Evolutionary conservation across 129 eudicot species (phyloP).

Genomic region (Gnaphalium uliginosum): DNA sequence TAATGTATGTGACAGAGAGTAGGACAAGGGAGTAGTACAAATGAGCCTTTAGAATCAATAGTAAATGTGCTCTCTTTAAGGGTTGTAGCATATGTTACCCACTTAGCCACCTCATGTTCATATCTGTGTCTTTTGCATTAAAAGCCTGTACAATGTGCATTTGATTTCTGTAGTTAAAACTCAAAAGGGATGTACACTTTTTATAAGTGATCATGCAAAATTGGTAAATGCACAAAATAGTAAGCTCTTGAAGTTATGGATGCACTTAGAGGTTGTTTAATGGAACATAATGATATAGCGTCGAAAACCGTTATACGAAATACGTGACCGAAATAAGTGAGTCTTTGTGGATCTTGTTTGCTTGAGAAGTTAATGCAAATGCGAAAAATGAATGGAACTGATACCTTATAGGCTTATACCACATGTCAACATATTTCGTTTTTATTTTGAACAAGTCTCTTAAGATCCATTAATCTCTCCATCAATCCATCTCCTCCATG

Average conservation of each 20-base stretch:
- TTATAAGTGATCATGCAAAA: neutral
- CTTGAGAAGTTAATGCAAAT: neutral
- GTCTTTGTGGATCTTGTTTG: neutral
- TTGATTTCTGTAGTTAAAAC: neutral
- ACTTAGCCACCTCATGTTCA: neutral
- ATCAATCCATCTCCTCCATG: constrained; percentile 34
- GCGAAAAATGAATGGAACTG: neutral
- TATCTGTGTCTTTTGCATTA: neutral
- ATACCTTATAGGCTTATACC: constrained; percentile 4
- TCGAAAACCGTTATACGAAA: neutral
- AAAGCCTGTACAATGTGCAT: neutral
- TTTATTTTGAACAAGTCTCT: constrained; percentile 27
- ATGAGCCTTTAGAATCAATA: neutral
- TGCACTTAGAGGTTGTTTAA: neutral
- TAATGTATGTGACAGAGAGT: neutral
- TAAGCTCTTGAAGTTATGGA: neutral
- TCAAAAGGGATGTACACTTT: neutral
- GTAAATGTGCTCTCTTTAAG: neutral
- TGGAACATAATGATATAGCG: too few species aligned
- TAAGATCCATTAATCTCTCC: constrained; percentile 36
- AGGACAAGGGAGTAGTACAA: constrained; percentile 1
- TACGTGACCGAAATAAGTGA: neutral
- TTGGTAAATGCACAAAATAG: neutral
- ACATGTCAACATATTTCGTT: constrained; percentile 18
- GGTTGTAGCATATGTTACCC: neutral